Evolutionary conservation across 202 grass and related monocot genomes (phyloP).

Genomic region (Bolboschoenoplectus hybrid): DNA sequence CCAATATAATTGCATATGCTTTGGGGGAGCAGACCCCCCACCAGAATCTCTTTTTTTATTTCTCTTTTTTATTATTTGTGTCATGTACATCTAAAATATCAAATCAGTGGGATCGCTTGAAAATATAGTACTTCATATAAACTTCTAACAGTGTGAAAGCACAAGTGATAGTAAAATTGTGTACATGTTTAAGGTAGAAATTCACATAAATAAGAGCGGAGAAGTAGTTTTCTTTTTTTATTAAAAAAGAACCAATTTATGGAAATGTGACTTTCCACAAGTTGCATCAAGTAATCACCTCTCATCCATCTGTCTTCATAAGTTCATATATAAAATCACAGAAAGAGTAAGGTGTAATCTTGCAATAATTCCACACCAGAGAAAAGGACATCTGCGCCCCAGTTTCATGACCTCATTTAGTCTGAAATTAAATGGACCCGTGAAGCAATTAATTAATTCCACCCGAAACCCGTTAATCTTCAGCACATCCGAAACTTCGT

Average conservation of each 20-base stretch:
- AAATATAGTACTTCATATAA: neutral
- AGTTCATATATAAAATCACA: neutral
- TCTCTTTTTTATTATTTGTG: neutral
- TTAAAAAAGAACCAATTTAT: neutral
- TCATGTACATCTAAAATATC: neutral
- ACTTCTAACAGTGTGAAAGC: no score
- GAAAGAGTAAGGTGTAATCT: constrained; percentile 25
- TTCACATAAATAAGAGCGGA: neutral
- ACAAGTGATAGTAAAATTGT: neutral
- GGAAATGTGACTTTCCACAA: neutral
- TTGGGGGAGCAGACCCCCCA: constrained; percentile 1
- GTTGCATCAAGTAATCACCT: neutral
- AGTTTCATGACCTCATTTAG: neutral
- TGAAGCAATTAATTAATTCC: neutral
- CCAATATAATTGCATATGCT: constrained; percentile 16
- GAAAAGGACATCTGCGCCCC: neutral
- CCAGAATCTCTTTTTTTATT: neutral
- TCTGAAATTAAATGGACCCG: neutral
- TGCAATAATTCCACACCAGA: constrained; percentile 7
- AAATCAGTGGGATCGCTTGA: neutral
- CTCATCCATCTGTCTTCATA: constrained; percentile 20
- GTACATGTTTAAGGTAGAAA: neutral
- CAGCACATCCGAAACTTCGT: neutral
- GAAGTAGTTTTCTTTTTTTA: neutral
- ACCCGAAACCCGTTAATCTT: neutral